A percentile compares a stretch with the other conserved stretches of the same genome.
These are phyloP conservation scores for Fusarium sp. DNA, from an alignment of 2,329 filamentous ascomycete species.

Conservation along the genomic window DNA sequence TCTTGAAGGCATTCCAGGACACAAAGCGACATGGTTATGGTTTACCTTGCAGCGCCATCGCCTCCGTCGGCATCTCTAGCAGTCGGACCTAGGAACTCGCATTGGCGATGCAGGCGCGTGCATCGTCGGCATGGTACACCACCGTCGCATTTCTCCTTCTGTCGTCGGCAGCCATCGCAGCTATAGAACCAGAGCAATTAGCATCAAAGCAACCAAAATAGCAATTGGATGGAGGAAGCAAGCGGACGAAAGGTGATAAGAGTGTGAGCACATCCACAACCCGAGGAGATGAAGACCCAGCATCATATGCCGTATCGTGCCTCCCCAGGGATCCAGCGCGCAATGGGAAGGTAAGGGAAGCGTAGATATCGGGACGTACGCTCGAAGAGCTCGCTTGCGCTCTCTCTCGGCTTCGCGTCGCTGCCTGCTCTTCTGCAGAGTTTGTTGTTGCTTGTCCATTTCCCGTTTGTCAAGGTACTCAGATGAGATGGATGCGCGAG, in stretches of 20 bases:
- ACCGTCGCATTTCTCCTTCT: conserved; percentile 70
- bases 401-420: conserved; percentile 50
- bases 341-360: conserved; percentile 1
- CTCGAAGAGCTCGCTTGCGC: conserved; percentile 49
- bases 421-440: conserved; percentile 49
- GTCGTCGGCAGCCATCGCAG: conserved; percentile 66
- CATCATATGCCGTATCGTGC: conserved; percentile 10
- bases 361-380: conserved; percentile 35
- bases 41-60: conserved; percentile 43
- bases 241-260: conserved; percentile 4
- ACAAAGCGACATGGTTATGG: neutral
- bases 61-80: conserved; percentile 49
- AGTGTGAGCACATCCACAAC: conserved; percentile 9
- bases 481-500: conserved; percentile 41
- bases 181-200: conserved; percentile 50
- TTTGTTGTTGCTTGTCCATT: conserved; percentile 50
- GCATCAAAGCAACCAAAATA: neutral
- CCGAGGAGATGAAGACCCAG: conserved; percentile 5
- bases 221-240: neutral
- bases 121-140: conserved; percentile 67
- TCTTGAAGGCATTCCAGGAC: neutral
- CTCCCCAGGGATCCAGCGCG: conserved; percentile 7
- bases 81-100: conserved; percentile 59
- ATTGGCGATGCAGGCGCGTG: conserved; percentile 63
- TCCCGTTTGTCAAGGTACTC: conserved; percentile 44